Conservation (phyloP, 352 stramenopile species). For the Globisporangium barbulae region DNA sequence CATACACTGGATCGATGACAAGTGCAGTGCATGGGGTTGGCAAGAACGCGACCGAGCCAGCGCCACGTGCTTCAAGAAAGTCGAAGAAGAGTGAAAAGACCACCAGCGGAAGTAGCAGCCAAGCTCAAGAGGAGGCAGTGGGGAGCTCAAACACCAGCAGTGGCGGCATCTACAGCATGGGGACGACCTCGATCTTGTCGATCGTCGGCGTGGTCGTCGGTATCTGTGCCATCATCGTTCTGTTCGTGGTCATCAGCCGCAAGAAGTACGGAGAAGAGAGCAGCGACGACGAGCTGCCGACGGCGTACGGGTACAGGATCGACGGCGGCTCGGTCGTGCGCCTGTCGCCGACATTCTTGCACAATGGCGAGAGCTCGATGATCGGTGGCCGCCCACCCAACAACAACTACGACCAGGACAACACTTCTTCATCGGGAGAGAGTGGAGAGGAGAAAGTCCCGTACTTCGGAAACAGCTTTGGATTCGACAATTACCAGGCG, state of each 20-base stretch:
- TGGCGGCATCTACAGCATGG: constrained; percentile 52
- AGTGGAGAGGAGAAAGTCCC: constrained; percentile 18
- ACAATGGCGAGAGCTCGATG: constrained; percentile 33
- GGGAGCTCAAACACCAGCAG: constrained; percentile 45
- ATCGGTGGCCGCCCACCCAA: constrained; percentile 19
- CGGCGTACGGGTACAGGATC: constrained; percentile 41
- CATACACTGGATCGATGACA: constrained; percentile 9
- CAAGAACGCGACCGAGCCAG: constrained; percentile 12
- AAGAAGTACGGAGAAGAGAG: constrained; percentile 54
- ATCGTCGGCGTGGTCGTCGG: constrained; percentile 70
- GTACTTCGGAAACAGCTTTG: constrained; percentile 17
- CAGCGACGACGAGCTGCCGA: constrained; percentile 42
- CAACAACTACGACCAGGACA: constrained; percentile 8
- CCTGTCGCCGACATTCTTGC: constrained; percentile 56
- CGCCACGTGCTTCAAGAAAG: not conserved
- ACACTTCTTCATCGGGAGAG: constrained; percentile 22
- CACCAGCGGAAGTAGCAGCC: not conserved
- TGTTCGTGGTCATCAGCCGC: constrained; percentile 60
- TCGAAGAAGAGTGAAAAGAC: constrained; percentile 6
- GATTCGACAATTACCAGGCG: constrained; percentile 16
- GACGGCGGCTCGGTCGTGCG: constrained; percentile 36
- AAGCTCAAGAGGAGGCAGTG: constrained; percentile 29
- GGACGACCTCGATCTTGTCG: constrained; percentile 59
- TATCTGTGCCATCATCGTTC: constrained; percentile 45
- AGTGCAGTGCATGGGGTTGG: constrained; percentile 11